Conservation (phyloP, 2,329 filamentous ascomycete genomes). For the Claviceps sp. region DNA sequence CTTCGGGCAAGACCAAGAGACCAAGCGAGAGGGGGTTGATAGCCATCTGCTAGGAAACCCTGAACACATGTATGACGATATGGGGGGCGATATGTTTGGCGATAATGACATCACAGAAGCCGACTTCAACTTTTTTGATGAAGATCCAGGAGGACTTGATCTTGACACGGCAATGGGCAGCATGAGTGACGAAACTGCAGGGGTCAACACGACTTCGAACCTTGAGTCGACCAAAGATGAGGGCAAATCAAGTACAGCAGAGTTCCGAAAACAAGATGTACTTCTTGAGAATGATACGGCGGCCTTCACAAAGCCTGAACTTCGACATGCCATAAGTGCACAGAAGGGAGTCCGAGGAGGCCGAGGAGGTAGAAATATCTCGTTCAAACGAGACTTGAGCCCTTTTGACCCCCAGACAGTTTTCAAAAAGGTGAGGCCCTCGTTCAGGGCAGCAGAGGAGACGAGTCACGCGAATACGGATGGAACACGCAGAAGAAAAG, state of each 20-base stretch:
- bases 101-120: constrained; percentile 66
- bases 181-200: constrained; percentile 7
- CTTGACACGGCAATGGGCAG: constrained; percentile 20
- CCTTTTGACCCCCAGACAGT: constrained; percentile 45
- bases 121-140: constrained; percentile 76
- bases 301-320: constrained; percentile 45
- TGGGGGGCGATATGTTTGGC: constrained; percentile 58
- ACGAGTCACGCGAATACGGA: constrained; percentile 11
- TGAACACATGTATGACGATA: constrained; percentile 53
- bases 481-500: constrained; percentile 26
- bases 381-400: constrained; percentile 38
- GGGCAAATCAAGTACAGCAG: constrained; percentile 2
- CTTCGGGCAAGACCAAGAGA: constrained; percentile 22
- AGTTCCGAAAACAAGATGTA: constrained; percentile 8
- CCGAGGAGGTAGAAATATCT: constrained; percentile 16
- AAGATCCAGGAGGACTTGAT: constrained; percentile 32
- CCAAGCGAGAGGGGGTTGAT: constrained; percentile 31
- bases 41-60: constrained; percentile 31
- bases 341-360: constrained; percentile 27
- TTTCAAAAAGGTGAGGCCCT: constrained; percentile 42
- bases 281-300: constrained; percentile 14
- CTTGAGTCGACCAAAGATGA: constrained; percentile 8
- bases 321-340: constrained; percentile 44
- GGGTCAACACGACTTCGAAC: background rate
- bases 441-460: constrained; percentile 18